Percentiles rank a stretch among this genome's conserved stretches.
Evolutionary conservation across 441 rosid species (phyloP).

Genomic region (Raphanus hybrid): DNA sequence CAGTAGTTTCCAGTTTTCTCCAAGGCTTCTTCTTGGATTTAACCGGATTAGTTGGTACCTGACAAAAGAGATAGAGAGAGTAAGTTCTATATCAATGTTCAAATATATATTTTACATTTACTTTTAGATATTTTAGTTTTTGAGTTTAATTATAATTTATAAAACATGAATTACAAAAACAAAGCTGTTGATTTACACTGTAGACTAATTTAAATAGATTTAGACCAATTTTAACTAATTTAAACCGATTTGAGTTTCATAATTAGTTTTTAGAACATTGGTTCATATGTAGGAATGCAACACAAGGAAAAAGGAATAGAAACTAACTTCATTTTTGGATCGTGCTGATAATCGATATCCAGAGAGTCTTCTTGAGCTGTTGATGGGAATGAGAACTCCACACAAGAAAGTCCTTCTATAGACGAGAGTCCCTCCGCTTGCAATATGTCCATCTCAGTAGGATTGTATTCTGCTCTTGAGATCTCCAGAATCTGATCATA

Average conservation of each 20-base stretch:
- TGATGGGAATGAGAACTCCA: slow-evolving; percentile 64
- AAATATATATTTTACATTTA: too few relatives aligned
- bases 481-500: slow-evolving; percentile 59
- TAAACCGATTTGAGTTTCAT: too few relatives aligned
- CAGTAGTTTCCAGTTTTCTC: slow-evolving; percentile 65
- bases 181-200: too few relatives aligned
- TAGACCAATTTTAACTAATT: too few relatives aligned
- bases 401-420: slow-evolving; percentile 58
- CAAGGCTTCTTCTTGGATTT: slow-evolving; percentile 57
- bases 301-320: slow-evolving; percentile 1
- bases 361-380: slow-evolving; percentile 40
- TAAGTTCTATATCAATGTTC: background rate
- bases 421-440: slow-evolving; percentile 68
- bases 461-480: slow-evolving; percentile 58
- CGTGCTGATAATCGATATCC: slow-evolving; percentile 46
- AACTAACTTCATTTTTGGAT: slow-evolving; percentile 57
- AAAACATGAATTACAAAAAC: too few relatives aligned
- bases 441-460: slow-evolving; percentile 66
- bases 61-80: slow-evolving; percentile 2
- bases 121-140: too few relatives aligned
- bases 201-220: too few relatives aligned
- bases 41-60: slow-evolving; percentile 72
- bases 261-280: too few relatives aligned
- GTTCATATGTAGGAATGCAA: background rate
- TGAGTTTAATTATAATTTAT: too few relatives aligned